phyloP scores from a whole-genome alignment of 495 filamentous ascomycete genomes.

The Penicillium bovifimosum region DNA sequence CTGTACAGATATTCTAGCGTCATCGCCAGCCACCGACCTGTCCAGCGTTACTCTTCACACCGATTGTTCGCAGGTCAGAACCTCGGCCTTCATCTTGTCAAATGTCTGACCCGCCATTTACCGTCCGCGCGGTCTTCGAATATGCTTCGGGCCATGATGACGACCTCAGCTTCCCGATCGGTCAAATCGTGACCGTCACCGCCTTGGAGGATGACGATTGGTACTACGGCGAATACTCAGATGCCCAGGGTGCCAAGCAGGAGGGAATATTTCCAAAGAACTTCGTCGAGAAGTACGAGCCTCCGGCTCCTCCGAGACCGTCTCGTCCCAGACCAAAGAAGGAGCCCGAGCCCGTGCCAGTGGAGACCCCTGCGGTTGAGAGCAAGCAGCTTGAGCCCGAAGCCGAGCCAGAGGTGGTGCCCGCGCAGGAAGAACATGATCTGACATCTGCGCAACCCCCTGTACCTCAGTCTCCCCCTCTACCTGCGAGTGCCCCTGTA shows the following conservation, averaged over 20 bases:
- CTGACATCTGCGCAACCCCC: slow-evolving; percentile 40
- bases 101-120: slow-evolving; percentile 80
- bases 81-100: slow-evolving; percentile 31
- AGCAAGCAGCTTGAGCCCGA: slow-evolving; percentile 30
- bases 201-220: slow-evolving; percentile 89
- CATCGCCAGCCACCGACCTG: slow-evolving; percentile 13
- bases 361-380: slow-evolving; percentile 27
- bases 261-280: slow-evolving; percentile 95
- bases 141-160: slow-evolving; percentile 89
- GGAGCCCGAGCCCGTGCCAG: slow-evolving; percentile 49
- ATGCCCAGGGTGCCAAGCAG: slow-evolving; percentile 62
- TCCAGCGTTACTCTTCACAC: slow-evolving; percentile 18
- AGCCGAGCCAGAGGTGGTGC: slow-evolving; percentile 34
- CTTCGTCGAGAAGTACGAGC: slow-evolving; percentile 93
- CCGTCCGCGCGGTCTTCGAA: slow-evolving; percentile 91
- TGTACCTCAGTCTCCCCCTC: slow-evolving; percentile 29
- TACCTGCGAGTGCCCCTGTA: slow-evolving; percentile 11
- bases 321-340: slow-evolving; percentile 69
- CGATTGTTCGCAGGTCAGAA: slow-evolving; percentile 18
- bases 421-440: slow-evolving; percentile 17
- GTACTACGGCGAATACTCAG: slow-evolving; percentile 88
- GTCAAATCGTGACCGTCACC: slow-evolving; percentile 90
- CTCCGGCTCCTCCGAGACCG: slow-evolving; percentile 82
- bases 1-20: slow-evolving; percentile 18
- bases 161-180: slow-evolving; percentile 78